Conservation (phyloP, 345 rosid species). For the Excoecaria cochinchinensis region DNA sequence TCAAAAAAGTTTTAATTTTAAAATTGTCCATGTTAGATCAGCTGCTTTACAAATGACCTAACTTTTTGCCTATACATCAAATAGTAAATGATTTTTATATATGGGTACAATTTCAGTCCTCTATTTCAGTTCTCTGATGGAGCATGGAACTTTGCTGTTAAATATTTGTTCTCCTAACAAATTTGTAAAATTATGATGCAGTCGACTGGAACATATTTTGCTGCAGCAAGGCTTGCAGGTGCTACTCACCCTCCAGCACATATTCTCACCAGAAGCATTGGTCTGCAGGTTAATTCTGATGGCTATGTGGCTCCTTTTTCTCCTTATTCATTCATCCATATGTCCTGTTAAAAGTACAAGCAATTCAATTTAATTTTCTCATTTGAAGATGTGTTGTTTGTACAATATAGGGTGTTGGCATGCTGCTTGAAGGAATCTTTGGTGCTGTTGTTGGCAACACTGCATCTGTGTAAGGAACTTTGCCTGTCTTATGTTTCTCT, state of each 20-base stretch:
- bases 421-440: slow-evolving; percentile 82
- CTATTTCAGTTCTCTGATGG: neutral
- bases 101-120: neutral
- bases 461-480: slow-evolving; percentile 79
- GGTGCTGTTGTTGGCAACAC: slow-evolving; percentile 84
- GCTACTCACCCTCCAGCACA: slow-evolving; percentile 97
- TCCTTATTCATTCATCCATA: neutral
- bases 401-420: slow-evolving; percentile 64
- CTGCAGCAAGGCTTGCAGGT: slow-evolving; percentile 87
- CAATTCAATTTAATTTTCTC: neutral
- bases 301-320: neutral
- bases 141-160: slow-evolving; percentile 6
- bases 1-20: slow-evolving; percentile 1
- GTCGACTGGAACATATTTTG: slow-evolving; percentile 82
- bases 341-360: neutral
- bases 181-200: slow-evolving; percentile 30
- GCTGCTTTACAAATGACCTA: neutral
- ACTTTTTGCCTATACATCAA: neutral
- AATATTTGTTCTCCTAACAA: neutral
- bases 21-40: neutral
- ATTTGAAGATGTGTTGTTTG: neutral
- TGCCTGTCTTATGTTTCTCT: neutral
- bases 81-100: neutral
- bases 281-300: slow-evolving; percentile 63
- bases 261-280: slow-evolving; percentile 81